These are phyloP conservation scores for Rosellinia necatrix DNA, from an alignment of 2,329 filamentous ascomycete species.

Conservation along the genomic window DNA sequence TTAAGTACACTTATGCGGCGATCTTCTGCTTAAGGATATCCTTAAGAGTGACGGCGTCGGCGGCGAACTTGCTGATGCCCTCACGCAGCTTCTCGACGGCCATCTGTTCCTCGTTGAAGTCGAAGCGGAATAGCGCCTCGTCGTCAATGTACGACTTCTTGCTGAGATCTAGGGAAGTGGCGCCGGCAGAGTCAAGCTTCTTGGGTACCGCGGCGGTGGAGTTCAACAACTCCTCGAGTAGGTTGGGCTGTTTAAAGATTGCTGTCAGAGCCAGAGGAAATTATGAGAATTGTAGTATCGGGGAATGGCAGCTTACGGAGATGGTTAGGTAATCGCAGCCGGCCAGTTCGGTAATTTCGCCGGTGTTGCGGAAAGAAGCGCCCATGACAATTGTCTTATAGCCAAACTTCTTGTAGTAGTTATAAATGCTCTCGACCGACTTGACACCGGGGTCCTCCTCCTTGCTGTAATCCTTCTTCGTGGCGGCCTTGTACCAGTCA, in stretches of 20 bases:
- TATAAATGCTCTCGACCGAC: slow-evolving; percentile 92
- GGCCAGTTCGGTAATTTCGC: slow-evolving; percentile 97
- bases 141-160: slow-evolving; percentile 91
- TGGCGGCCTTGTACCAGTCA: slow-evolving; percentile 97
- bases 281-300: background rate
- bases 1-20: slow-evolving; percentile 43
- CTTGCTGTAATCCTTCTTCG: slow-evolving; percentile 90
- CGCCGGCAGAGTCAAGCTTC: slow-evolving; percentile 81
- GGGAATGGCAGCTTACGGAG: slow-evolving; percentile 67
- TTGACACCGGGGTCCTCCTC: slow-evolving; percentile 95
- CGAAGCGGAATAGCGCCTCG: slow-evolving; percentile 93
- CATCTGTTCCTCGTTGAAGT: slow-evolving; percentile 99
- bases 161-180: slow-evolving; percentile 72
- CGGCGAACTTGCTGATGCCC: slow-evolving; percentile 99
- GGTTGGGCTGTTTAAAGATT: slow-evolving; percentile 66
- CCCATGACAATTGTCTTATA: slow-evolving; percentile 99
- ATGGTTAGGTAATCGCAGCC: slow-evolving; percentile 99
- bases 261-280: background rate
- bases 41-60: slow-evolving; percentile 94
- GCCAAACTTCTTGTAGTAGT: slow-evolving; percentile 99
- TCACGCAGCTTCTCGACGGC: slow-evolving; percentile 98
- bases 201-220: slow-evolving; percentile 79
- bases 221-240: slow-evolving; percentile 93
- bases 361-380: slow-evolving; percentile 93
- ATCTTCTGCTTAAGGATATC: slow-evolving; percentile 89